Conservation (phyloP, 164 flowering plant species). For the Cinnamomum micranthum region DNA sequence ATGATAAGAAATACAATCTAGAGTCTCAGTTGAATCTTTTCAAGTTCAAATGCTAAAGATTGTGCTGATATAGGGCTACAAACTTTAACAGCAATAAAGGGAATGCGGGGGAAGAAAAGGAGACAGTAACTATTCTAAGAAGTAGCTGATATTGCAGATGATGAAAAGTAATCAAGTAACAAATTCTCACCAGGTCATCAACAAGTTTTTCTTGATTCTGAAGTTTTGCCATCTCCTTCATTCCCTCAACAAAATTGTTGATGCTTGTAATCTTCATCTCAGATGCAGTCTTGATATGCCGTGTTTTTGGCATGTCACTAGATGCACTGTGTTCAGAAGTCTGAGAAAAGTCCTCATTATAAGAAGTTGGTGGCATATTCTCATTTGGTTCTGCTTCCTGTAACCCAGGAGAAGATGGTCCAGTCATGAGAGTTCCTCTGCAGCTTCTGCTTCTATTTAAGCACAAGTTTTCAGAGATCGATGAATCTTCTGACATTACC, state of each 20-base stretch:
- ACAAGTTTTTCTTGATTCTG: conserved; percentile 53
- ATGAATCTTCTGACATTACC: conserved; percentile 12
- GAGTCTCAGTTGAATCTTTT: neutral
- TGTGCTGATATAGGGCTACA: neutral
- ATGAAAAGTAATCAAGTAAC: neutral
- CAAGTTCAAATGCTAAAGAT: neutral
- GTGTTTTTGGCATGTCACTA: conserved; percentile 18
- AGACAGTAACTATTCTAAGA: neutral
- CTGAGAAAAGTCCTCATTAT: conserved; percentile 25
- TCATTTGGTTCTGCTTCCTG: conserved; percentile 27
- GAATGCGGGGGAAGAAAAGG: neutral
- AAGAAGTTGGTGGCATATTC: conserved; percentile 32
- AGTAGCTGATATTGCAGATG: neutral
- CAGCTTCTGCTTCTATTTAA: conserved; percentile 58
- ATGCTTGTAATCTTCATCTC: conserved; percentile 72
- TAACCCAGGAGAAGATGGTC: conserved; percentile 17
- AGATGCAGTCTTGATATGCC: conserved; percentile 21
- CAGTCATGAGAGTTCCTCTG: conserved; percentile 28
- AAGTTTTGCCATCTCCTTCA: conserved; percentile 71
- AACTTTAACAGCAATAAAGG: neutral
- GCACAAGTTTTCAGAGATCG: conserved; percentile 21
- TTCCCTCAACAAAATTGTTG: conserved; percentile 61
- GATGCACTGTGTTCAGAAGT: conserved; percentile 21
- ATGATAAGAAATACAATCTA: neutral
- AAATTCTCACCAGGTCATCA: conserved; percentile 45